Percentiles rank a stretch among this genome's conserved stretches.
Evolutionary conservation across 352 stramenopile genomes (phyloP).

Genomic region (Peronospora farinosa): DNA sequence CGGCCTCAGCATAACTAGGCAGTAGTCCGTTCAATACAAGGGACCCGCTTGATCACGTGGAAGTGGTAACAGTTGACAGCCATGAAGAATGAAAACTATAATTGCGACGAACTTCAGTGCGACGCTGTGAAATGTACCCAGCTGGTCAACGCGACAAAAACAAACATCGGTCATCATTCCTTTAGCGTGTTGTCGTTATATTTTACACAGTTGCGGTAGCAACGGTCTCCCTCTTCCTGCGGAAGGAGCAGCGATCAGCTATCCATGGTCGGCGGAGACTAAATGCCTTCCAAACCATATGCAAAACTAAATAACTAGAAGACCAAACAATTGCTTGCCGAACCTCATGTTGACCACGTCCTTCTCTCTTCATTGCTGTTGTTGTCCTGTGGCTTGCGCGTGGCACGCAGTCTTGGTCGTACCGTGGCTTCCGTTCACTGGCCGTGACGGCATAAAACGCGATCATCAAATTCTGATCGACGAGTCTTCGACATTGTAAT

Average conservation of each 20-base stretch:
- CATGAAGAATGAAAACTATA: too few relatives aligned
- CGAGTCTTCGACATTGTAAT: constrained; percentile 2
- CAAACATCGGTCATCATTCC: neutral
- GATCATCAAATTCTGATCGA: constrained; percentile 4
- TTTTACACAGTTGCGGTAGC: constrained; percentile 31
- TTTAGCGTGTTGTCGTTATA: constrained; percentile 34
- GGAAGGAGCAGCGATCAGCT: constrained; percentile 30
- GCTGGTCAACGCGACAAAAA: too few relatives aligned
- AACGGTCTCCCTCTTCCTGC: constrained; percentile 37
- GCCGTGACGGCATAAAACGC: neutral
- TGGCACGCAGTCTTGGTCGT: constrained; percentile 10
- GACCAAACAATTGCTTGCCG: constrained; percentile 16
- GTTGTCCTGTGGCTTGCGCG: constrained; percentile 8
- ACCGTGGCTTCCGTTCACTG: neutral
- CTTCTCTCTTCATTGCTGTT: constrained; percentile 8
- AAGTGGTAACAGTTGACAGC: too few relatives aligned
- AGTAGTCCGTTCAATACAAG: too few relatives aligned
- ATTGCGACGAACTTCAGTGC: too few relatives aligned
- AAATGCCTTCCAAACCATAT: constrained; percentile 10
- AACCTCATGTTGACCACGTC: constrained; percentile 11
- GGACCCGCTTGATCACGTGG: too few relatives aligned
- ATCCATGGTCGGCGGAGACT: constrained; percentile 8
- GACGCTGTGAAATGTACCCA: too few relatives aligned
- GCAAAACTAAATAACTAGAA: constrained; percentile 29
- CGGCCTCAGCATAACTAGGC: too few relatives aligned